Conservation (phyloP, 1,139 yeast genomes). For the Ogataea hybrid region DNA sequence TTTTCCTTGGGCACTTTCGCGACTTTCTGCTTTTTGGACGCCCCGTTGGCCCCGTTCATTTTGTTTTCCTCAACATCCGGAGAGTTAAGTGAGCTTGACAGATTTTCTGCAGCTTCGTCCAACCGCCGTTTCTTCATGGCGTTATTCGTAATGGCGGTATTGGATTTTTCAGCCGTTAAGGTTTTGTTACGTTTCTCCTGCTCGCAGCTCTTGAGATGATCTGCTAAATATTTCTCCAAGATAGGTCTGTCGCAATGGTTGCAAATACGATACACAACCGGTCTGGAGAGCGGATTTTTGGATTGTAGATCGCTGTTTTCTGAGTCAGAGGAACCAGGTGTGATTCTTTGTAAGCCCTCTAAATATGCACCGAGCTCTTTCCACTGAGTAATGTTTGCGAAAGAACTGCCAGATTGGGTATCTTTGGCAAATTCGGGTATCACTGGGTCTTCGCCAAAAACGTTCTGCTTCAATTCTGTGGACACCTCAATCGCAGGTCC, state of each 20-base stretch:
- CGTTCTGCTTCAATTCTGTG: constrained; percentile 6
- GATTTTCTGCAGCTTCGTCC: constrained; percentile 20
- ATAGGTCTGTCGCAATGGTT: constrained; percentile 66
- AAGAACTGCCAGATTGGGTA: constrained; percentile 7
- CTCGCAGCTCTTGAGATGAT: constrained; percentile 49
- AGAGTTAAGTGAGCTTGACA: constrained; percentile 14
- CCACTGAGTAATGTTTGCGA: constrained; percentile 41
- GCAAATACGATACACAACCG: constrained; percentile 59
- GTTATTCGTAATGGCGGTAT: constrained; percentile 7
- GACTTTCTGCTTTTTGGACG: constrained; percentile 23
- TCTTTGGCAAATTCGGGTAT: constrained; percentile 5
- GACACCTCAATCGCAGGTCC: constrained; percentile 8
- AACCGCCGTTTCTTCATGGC: constrained; percentile 29
- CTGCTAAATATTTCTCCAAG: constrained; percentile 43
- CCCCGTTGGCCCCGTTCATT: constrained; percentile 13
- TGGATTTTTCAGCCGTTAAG: constrained; percentile 23
- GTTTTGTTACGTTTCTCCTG: constrained; percentile 46
- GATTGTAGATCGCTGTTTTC: constrained; percentile 30
- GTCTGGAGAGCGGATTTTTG: constrained; percentile 42
- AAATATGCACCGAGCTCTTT: constrained; percentile 60
- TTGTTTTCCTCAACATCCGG: constrained; percentile 39
- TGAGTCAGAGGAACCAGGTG: constrained; percentile 33
- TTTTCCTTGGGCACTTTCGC: constrained; percentile 26
- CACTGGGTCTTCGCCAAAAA: constrained; percentile 10
- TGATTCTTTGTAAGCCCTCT: constrained; percentile 38